Base-by-base conservation (phyloP, 2,329 filamentous ascomycete species). In the Colletotrichum simmondsii region DNA sequence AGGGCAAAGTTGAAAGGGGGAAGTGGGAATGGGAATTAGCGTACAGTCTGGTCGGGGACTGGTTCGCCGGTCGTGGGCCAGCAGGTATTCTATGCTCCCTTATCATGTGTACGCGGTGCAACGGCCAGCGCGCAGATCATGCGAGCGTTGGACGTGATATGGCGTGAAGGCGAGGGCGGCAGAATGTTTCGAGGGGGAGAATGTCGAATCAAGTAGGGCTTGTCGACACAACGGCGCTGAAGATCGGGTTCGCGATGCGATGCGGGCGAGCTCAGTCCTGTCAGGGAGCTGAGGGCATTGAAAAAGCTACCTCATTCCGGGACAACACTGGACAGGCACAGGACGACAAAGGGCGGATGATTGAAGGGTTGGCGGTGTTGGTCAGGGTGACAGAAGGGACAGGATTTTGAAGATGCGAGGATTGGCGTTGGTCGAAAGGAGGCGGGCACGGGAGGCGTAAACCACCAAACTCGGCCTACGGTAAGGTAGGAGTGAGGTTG, bases 291-390 rank as follows among this genome's bases (percentile, higher is more conserved):
- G 88, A 89, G 87, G 82, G 81, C 83, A 84, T 83, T 82, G 83
- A 84, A 82, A 80, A 80, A 82, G 83, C 86, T 90, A 90, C 88
- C 87, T 86, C 88, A 90, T 90, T 87, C 86, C 88, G 87, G 53
- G 69, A 69, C 66, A 61, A 68, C 32, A 72, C 26, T 67, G 49
- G 70, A 68, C 61, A 56, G 53, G 60, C 42, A 72, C 30, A 67
- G 54, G 70, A 68, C 62, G 60, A 58, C 49, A 54, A 49, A 52
- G 49, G 52, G 58, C 37, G 56, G 57, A n/a, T 28, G 42, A 58
- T 42, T 32, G 53, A 30, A 30, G 53, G 70, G 22, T 65, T 32
- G 37, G 19, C 19, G 67, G 28, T 60, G 58, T 62, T 37, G 52
- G 32, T 62, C 30, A 37, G 35, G 37, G 37, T 10, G 58, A 28